A percentile compares a stretch with the other conserved stretches of the same genome.
Conservation (phyloP, 2,329 filamentous ascomycete genomes). For the Fusarium marasasianum region DNA sequence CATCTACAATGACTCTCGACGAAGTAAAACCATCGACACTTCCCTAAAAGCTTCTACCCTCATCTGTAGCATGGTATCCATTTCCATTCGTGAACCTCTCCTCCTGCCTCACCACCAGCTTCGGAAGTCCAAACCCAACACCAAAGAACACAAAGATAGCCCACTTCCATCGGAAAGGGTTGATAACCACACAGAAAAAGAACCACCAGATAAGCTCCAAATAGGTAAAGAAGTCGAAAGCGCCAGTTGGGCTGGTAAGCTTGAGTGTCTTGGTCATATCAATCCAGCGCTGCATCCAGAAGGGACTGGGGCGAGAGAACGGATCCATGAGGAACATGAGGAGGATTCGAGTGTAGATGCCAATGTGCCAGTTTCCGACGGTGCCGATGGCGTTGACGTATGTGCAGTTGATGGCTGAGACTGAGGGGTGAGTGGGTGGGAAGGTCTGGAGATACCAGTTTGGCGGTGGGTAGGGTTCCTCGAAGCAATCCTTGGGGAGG, state of each 20-base stretch:
- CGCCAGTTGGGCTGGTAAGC: constrained; percentile 72
- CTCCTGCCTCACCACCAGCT: constrained; percentile 73
- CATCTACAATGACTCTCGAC: not conserved
- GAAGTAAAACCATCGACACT: no score
- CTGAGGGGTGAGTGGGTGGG: constrained; percentile 75
- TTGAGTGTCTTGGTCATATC: constrained; percentile 83
- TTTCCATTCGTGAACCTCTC: constrained; percentile 56
- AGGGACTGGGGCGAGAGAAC: constrained; percentile 73
- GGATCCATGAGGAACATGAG: constrained; percentile 89
- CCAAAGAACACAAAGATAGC: constrained; percentile 84
- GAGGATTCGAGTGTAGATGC: constrained; percentile 86
- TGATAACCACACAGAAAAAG: constrained; percentile 78
- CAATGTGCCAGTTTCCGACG: constrained; percentile 84
- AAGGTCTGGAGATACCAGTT: constrained; percentile 93
- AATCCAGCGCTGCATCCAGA: constrained; percentile 87
- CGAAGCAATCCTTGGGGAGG: constrained; percentile 76
- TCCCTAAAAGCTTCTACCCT: constrained; percentile 26
- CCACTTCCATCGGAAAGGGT: constrained; percentile 94
- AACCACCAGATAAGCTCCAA: constrained; percentile 89
- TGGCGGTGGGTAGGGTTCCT: constrained; percentile 77
- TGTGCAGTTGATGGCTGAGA: constrained; percentile 85
- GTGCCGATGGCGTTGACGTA: constrained; percentile 85
- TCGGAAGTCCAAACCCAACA: constrained; percentile 72
- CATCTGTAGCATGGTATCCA: constrained; percentile 26
- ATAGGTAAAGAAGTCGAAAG: constrained; percentile 92